Conservation (phyloP, 2,329 filamentous ascomycete genomes). For the Torrubiellomyces zombiae region DNA sequence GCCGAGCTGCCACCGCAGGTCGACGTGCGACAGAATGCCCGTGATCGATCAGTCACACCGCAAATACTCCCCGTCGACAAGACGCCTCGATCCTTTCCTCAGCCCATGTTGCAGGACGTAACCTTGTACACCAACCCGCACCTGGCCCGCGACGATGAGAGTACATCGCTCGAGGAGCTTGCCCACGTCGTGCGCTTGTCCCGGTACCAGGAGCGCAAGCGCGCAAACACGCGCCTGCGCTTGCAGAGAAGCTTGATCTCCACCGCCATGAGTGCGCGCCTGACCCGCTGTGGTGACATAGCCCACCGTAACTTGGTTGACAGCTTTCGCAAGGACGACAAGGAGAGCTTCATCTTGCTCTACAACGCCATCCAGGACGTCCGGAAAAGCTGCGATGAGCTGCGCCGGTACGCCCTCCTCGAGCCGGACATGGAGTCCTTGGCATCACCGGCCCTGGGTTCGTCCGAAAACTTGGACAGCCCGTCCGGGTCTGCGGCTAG, state of each 20-base stretch:
- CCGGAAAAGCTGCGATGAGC: conserved; percentile 58
- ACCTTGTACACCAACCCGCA: conserved; percentile 49
- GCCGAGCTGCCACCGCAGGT: conserved; percentile 14
- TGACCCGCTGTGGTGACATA: conserved; percentile 59
- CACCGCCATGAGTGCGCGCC: conserved; percentile 55
- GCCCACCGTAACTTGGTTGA: conserved; percentile 63
- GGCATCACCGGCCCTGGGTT: conserved; percentile 24
- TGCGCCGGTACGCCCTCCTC: conserved; percentile 51
- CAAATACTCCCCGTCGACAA: conserved; percentile 22
- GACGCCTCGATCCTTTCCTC: conserved; percentile 25
- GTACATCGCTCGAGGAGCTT: conserved; percentile 59
- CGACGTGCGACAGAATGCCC: conserved; percentile 12
- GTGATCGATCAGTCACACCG: conserved; percentile 12
- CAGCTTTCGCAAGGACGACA: conserved; percentile 63
- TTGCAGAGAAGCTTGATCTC: conserved; percentile 61
- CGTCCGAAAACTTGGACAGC: conserved; percentile 33
- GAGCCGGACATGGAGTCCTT: conserved; percentile 53
- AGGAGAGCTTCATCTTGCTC: conserved; percentile 56
- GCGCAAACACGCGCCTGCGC: conserved; percentile 53
- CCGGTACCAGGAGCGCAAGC: conserved; percentile 69
- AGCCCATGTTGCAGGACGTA: conserved; percentile 45
- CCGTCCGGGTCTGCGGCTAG: conserved; percentile 24
- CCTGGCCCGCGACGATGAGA: conserved; percentile 42
- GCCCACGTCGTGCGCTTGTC: conserved; percentile 63
- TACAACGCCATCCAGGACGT: conserved; percentile 70